Percentiles rank a stretch among this genome's conserved stretches.
Evolutionary conservation across 2,329 filamentous ascomycete species (phyloP).

Genomic region (Fusarium musae): DNA sequence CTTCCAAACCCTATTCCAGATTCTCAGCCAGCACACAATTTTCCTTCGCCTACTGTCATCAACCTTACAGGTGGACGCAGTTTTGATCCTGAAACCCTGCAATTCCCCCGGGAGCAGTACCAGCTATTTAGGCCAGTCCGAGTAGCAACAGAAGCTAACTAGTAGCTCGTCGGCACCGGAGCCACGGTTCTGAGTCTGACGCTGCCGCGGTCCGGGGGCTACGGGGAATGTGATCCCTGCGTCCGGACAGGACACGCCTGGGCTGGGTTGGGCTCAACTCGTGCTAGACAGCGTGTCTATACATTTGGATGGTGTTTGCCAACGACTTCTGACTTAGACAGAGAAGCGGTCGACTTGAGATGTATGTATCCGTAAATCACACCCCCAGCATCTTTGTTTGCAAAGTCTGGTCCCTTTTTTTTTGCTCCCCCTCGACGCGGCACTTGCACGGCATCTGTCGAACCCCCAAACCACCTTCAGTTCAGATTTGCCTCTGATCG

Average conservation of each 20-base stretch:
- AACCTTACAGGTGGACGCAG: slow-evolving; percentile 25
- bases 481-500: slow-evolving; percentile 15
- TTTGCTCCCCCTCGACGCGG: background rate
- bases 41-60: slow-evolving; percentile 12
- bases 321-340: slow-evolving; percentile 22
- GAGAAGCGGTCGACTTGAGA: slow-evolving; percentile 5
- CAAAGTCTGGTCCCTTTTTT: background rate
- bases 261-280: slow-evolving; percentile 4
- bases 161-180: slow-evolving; percentile 40
- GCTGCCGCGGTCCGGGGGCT: slow-evolving; percentile 37
- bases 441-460: slow-evolving; percentile 36
- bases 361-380: background rate
- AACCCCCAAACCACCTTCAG: slow-evolving; percentile 13
- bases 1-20: slow-evolving; percentile 35
- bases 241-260: slow-evolving; percentile 28
- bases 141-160: background rate
- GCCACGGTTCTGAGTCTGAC: slow-evolving; percentile 45
- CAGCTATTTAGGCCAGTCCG: background rate
- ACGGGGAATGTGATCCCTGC: slow-evolving; percentile 40
- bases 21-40: slow-evolving; percentile 17
- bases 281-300: slow-evolving; percentile 17
- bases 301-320: slow-evolving; percentile 10
- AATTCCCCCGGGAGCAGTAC: slow-evolving; percentile 15
- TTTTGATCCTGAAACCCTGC: slow-evolving; percentile 30
- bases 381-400: background rate